Percentiles rank a stretch among this genome's conserved stretches.
Conservation (phyloP, 352 stramenopile species). For the Globisporangium parvum region DNA sequence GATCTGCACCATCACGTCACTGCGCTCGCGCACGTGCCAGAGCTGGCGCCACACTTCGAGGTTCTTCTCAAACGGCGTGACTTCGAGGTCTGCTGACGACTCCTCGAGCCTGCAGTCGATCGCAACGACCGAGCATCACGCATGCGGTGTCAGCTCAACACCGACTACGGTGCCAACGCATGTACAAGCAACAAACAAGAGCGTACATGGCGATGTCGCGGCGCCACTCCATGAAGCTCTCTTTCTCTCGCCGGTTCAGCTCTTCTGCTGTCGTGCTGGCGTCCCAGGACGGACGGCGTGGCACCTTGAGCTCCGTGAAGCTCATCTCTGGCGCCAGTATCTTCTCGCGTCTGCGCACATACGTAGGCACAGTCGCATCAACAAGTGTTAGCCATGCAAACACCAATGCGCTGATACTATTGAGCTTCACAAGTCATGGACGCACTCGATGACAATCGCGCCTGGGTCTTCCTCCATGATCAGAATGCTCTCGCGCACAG, state of each 20-base stretch:
- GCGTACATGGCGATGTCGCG: slow-evolving; percentile 90
- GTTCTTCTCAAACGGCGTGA: slow-evolving; percentile 99
- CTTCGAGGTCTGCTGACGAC: slow-evolving; percentile 74
- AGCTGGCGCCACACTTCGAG: slow-evolving; percentile 99
- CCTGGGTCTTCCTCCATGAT: slow-evolving; percentile 63
- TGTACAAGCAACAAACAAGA: neutral
- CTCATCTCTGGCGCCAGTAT: slow-evolving; percentile 72
- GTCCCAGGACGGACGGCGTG: slow-evolving; percentile 94
- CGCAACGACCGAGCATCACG: neutral
- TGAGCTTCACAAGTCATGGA: neutral
- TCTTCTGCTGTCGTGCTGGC: slow-evolving; percentile 93
- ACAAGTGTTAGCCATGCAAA: neutral
- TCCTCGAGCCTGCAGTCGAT: slow-evolving; percentile 47
- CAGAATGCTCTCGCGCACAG: slow-evolving; percentile 85
- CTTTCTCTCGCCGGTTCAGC: slow-evolving; percentile 93
- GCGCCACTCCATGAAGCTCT: slow-evolving; percentile 98
- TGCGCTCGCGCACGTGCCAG: slow-evolving; percentile 98
- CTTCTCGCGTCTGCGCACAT: slow-evolving; percentile 36
- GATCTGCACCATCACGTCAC: slow-evolving; percentile 97
- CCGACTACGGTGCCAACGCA: too few relatives aligned
- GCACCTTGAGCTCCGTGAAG: slow-evolving; percentile 96
- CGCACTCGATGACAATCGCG: slow-evolving; percentile 61
- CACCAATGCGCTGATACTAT: neutral
- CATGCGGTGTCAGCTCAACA: neutral
- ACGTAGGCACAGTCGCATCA: neutral